Conservation (phyloP, 1,284 basidiomycete species). For the Cutaneotrichosporon spelunceum region DNA sequence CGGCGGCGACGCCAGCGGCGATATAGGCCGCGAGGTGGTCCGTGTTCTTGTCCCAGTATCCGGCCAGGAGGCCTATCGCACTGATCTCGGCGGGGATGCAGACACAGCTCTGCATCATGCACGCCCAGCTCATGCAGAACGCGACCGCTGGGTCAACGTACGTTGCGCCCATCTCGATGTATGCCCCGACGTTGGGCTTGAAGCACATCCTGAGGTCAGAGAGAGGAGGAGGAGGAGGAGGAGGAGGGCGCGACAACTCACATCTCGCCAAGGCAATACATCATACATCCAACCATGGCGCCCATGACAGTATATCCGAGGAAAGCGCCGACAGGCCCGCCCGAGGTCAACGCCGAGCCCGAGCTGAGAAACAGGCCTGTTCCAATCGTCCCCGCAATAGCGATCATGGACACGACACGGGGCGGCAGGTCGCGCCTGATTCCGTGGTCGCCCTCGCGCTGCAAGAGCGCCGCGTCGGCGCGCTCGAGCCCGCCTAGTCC, state of each 20-base stretch:
- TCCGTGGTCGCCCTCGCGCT: conserved; percentile 4
- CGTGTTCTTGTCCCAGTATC: conserved; percentile 65
- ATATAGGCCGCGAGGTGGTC: conserved; percentile 21
- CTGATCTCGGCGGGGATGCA: conserved; percentile 62
- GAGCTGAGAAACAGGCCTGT: conserved; percentile 53
- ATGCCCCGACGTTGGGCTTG: conserved; percentile 25
- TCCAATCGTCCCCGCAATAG: conserved; percentile 52
- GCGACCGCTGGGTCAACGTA: conserved; percentile 59
- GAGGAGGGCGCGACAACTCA: neutral
- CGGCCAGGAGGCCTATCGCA: conserved; percentile 58
- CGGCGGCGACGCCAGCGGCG: conserved; percentile 14
- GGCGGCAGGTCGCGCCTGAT: conserved; percentile 5
- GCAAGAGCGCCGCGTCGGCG: neutral
- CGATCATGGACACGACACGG: conserved; percentile 16
- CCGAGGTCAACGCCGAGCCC: conserved; percentile 19
- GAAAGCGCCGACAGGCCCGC: conserved; percentile 52
- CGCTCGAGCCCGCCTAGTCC: neutral
- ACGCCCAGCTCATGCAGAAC: conserved; percentile 57
- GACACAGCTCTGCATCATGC: conserved; percentile 61
- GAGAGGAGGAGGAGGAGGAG: neutral
- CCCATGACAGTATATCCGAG: conserved; percentile 32
- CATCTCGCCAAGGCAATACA: conserved; percentile 24
- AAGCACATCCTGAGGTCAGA: conserved; percentile 16
- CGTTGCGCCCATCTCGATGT: conserved; percentile 26
- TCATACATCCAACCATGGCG: conserved; percentile 22